Percentiles rank a stretch among this genome's conserved stretches.
Evolutionary conservation across 2,329 filamentous ascomycete genomes (phyloP).

Genomic region (Cephalotrichum gorgonifer): DNA sequence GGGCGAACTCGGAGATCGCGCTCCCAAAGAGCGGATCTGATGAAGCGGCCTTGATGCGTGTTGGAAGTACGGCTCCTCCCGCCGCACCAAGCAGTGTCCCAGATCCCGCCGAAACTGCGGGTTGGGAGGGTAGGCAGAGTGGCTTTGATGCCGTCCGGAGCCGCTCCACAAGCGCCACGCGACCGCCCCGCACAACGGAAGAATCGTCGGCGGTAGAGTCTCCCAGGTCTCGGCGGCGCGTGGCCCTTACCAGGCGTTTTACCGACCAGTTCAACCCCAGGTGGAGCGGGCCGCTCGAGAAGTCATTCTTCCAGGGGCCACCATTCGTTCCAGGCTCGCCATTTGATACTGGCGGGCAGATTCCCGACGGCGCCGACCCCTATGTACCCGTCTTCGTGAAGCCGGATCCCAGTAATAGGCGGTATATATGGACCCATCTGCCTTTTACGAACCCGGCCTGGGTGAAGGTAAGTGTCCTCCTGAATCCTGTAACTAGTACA

Average conservation of each 20-base stretch:
- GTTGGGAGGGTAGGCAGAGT: background rate
- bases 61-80: background rate
- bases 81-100: background rate
- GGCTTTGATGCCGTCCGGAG: background rate
- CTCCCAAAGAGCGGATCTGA: background rate
- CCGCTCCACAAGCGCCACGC: slow-evolving; percentile 1
- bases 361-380: background rate
- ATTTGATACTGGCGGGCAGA: background rate
- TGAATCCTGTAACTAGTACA: background rate
- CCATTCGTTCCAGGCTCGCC: background rate
- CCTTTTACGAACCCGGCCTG: slow-evolving; percentile 47
- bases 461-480: slow-evolving; percentile 35
- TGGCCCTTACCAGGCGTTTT: slow-evolving; percentile 1
- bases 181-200: background rate
- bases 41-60: background rate
- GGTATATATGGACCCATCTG: slow-evolving; percentile 47
- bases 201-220: background rate
- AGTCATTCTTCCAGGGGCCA: slow-evolving; percentile 1
- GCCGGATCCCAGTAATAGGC: slow-evolving; percentile 9
- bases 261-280: slow-evolving; percentile 3
- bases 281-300: slow-evolving; percentile 5
- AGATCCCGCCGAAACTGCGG: background rate
- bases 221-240: background rate
- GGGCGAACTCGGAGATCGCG: background rate
- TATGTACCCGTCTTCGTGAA: slow-evolving; percentile 2